phyloP scores from a whole-genome alignment of 2,329 filamentous ascomycete genomes.

The Gaeumannomyces tritici region DNA sequence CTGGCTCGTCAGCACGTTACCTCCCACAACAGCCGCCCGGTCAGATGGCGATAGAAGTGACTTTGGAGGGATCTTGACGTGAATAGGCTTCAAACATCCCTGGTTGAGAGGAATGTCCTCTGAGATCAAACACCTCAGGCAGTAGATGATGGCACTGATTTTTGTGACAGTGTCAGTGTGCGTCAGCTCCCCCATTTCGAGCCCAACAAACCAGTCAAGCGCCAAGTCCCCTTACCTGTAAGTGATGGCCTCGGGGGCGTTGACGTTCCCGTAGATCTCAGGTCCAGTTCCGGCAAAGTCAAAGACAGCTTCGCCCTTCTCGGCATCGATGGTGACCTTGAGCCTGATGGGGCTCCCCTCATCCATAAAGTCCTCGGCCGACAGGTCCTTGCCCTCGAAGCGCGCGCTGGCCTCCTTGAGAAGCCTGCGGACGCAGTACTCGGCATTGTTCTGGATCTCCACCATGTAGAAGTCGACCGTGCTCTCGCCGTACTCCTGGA shows the following conservation, averaged over 20 bases:
- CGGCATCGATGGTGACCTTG: slow-evolving; percentile 18
- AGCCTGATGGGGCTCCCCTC: slow-evolving; percentile 24
- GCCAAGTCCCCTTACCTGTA: slow-evolving; percentile 28
- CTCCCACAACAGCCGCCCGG: slow-evolving; percentile 30
- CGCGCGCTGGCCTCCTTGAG: slow-evolving; percentile 56
- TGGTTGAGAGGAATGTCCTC: slow-evolving; percentile 28
- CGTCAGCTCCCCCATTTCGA: background rate
- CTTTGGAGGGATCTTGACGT: slow-evolving; percentile 20
- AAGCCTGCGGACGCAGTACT: slow-evolving; percentile 59
- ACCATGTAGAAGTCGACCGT: slow-evolving; percentile 73
- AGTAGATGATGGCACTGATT: slow-evolving; percentile 24
- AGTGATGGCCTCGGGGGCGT: slow-evolving; percentile 65
- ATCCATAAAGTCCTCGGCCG: slow-evolving; percentile 28
- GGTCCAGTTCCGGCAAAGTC: slow-evolving; percentile 26
- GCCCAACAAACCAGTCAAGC: too few relatives aligned
- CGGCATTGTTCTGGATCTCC: slow-evolving; percentile 67
- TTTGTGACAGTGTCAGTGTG: background rate
- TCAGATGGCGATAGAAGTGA: slow-evolving; percentile 21
- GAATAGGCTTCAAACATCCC: slow-evolving; percentile 24
- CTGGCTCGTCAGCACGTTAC: slow-evolving; percentile 18
- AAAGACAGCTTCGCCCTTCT: slow-evolving; percentile 21
- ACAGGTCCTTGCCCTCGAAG: slow-evolving; percentile 20
- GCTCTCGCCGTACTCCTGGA: slow-evolving; percentile 62
- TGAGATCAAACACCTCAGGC: slow-evolving; percentile 24
- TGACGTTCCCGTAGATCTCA: slow-evolving; percentile 23